Conservation (phyloP, 306 rosid species). For the Cotoneaster glaucophyllus region DNA sequence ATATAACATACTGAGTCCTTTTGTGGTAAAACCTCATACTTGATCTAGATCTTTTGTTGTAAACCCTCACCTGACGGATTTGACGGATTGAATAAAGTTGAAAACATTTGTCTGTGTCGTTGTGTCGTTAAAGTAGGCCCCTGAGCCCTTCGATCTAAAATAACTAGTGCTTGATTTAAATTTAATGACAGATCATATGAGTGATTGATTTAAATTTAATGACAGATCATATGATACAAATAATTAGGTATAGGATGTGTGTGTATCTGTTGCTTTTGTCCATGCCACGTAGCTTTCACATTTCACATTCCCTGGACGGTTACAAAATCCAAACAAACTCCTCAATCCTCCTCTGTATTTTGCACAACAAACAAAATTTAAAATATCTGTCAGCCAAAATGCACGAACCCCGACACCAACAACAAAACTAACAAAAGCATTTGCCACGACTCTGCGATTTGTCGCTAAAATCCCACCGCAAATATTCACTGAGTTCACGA, state of each 20-base stretch:
- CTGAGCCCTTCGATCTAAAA: too few species aligned
- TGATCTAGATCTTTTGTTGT: too few species aligned
- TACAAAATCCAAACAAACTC: constrained; percentile 38
- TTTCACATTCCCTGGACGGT: constrained; percentile 29
- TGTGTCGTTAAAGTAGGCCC: rapidly evolving
- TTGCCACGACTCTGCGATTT: background rate
- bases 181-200: background rate
- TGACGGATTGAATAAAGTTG: rapidly evolving
- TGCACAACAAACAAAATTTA: background rate
- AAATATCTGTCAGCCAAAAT: background rate
- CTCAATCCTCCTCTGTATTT: background rate
- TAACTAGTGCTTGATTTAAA: background rate
- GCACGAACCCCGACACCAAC: background rate
- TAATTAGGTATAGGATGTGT: constrained; percentile 26
- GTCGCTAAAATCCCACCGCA: background rate
- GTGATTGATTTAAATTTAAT: background rate
- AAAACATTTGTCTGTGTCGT: too few species aligned
- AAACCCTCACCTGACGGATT: rapidly evolving
- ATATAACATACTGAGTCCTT: background rate
- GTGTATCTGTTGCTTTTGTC: constrained; percentile 23
- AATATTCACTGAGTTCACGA: background rate
- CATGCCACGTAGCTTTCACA: background rate
- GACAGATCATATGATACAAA: background rate
- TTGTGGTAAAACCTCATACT: too few species aligned
- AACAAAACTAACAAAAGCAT: background rate